These are phyloP conservation scores for Phtheirospermum japonicum DNA, from an alignment of 257 asterid genomes.

Conservation along the genomic window DNA sequence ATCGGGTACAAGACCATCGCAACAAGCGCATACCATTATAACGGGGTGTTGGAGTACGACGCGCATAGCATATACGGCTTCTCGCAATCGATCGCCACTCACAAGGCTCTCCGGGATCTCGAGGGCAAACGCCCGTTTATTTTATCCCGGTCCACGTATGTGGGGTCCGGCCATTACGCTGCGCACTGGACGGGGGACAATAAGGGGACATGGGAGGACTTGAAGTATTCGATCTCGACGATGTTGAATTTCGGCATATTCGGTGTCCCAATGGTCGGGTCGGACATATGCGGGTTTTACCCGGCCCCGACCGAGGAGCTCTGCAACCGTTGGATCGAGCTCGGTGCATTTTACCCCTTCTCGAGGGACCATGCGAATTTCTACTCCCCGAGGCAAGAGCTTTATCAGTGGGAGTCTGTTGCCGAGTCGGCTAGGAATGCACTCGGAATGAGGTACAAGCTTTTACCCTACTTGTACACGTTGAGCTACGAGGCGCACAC, in stretches of 20 bases:
- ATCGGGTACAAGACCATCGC: constrained; percentile 90
- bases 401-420: constrained; percentile 92
- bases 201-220: constrained; percentile 88
- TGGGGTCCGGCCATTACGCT: constrained; percentile 79
- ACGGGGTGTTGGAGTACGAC: constrained; percentile 84
- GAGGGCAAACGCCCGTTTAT: constrained; percentile 90
- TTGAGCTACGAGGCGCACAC: constrained; percentile 77
- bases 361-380: constrained; percentile 92
- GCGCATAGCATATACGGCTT: constrained; percentile 92
- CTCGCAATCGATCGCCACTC: constrained; percentile 79
- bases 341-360: constrained; percentile 93
- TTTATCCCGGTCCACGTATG: constrained; percentile 70
- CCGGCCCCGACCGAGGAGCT: constrained; percentile 88
- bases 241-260: constrained; percentile 80
- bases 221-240: constrained; percentile 74
- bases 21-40: constrained; percentile 73
- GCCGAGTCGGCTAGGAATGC: constrained; percentile 91
- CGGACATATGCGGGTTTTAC: constrained; percentile 95
- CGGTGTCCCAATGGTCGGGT: constrained; percentile 97
- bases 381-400: constrained; percentile 92
- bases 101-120: constrained; percentile 63
- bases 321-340: constrained; percentile 95
- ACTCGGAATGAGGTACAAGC: constrained; percentile 82
- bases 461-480: constrained; percentile 74
- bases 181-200: constrained; percentile 99